Evolutionary conservation across 148 eudicot species (phyloP).

Genomic region (Diospyros lotus): DNA sequence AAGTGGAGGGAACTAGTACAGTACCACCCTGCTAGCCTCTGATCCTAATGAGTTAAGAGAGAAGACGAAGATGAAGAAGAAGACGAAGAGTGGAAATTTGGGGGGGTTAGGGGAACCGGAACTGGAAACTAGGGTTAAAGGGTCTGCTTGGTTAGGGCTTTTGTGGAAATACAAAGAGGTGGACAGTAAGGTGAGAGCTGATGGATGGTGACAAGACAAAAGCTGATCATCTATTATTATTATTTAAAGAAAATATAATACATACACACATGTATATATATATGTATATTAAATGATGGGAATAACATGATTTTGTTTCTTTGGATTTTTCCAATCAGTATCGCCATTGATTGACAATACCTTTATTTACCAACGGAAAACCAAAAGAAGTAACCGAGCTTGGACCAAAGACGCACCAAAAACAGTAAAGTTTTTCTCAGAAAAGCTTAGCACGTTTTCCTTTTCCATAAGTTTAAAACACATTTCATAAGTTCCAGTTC

Average conservation of each 20-base stretch:
- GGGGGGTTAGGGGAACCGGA: not conserved
- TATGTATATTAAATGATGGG: not conserved
- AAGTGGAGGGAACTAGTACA: conserved; percentile 11
- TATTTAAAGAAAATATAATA: too few species aligned
- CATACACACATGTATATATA: too few species aligned
- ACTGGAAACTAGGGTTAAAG: not conserved
- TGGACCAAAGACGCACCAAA: too few species aligned
- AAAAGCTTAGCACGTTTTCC: too few species aligned
- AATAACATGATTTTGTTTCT: not conserved
- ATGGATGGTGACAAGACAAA: conserved; percentile 19
- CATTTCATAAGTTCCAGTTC: too few species aligned
- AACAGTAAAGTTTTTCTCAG: too few species aligned
- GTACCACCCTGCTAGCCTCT: not conserved
- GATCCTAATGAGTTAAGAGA: too few species aligned
- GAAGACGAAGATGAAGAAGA: not conserved
- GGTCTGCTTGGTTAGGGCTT: conserved; percentile 24
- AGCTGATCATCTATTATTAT: not conserved
- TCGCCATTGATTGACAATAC: conserved; percentile 42
- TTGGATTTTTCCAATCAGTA: not conserved
- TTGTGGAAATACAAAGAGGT: conserved; percentile 22
- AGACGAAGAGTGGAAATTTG: too few species aligned
- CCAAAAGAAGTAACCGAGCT: too few species aligned
- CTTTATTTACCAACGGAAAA: conserved; percentile 15
- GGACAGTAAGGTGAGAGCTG: conserved; percentile 17
- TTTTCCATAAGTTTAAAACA: too few species aligned